Conservation (phyloP, 305 asterid species). For the Ilex paraguariensis region DNA sequence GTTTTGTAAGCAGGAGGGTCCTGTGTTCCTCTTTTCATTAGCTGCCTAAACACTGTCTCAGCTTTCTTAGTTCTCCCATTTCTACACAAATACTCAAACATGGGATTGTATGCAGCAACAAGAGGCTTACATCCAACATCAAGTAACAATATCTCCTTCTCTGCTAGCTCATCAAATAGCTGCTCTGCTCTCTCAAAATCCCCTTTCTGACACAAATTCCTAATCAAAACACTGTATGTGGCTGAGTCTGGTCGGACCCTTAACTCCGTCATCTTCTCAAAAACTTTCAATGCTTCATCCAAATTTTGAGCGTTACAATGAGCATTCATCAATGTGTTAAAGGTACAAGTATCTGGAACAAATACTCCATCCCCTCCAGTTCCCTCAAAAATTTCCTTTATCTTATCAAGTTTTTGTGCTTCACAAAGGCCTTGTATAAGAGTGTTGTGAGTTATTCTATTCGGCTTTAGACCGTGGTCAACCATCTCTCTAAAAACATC, state of each 20-base stretch:
- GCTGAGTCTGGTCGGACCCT: constrained; percentile 65
- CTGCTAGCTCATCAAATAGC: constrained; percentile 52
- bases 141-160: constrained; percentile 39
- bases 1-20: constrained; percentile 69
- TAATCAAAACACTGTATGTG: constrained; percentile 54
- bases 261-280: constrained; percentile 60
- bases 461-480: constrained; percentile 48
- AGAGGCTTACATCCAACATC: constrained; percentile 50
- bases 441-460: constrained; percentile 55
- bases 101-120: constrained; percentile 66
- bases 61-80: constrained; percentile 66
- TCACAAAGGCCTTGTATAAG: constrained; percentile 76
- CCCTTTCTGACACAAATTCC: constrained; percentile 44
- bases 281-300: constrained; percentile 48
- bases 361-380: constrained; percentile 34
- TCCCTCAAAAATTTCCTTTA: constrained; percentile 49
- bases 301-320: constrained; percentile 48
- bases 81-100: constrained; percentile 54
- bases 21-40: constrained; percentile 63
- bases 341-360: constrained; percentile 73
- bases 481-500: constrained; percentile 55
- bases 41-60: constrained; percentile 67
- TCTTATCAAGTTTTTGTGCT: constrained; percentile 42
- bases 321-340: constrained; percentile 64
- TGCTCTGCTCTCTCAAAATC: constrained; percentile 52